phyloP scores from a whole-genome alignment of 176 grass and related monocot genomes.

The Eragrostis curvula region DNA sequence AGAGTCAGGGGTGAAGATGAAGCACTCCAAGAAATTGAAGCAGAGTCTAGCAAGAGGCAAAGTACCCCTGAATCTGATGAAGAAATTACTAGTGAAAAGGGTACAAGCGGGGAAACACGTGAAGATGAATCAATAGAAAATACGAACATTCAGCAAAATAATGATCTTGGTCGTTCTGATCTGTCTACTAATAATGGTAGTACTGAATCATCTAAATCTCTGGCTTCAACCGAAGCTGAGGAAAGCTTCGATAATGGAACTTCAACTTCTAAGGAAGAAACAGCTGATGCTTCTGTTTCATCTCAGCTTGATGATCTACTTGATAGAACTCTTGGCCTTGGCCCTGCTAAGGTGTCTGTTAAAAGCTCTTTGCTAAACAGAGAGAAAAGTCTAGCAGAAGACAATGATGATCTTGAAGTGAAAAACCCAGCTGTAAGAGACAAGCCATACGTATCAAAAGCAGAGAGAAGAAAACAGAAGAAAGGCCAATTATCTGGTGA shows the following conservation, averaged over 20 bases:
- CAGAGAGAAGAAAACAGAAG: slow-evolving; percentile 94
- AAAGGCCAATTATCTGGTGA: slow-evolving; percentile 65
- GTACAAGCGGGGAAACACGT: slow-evolving; percentile 37
- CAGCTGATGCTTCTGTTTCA: slow-evolving; percentile 45
- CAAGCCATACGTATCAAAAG: slow-evolving; percentile 92
- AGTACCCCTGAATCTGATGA: slow-evolving; percentile 55
- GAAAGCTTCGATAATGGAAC: slow-evolving; percentile 37
- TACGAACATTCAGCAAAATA: slow-evolving; percentile 39
- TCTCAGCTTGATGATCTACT: slow-evolving; percentile 93
- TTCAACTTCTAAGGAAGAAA: slow-evolving; percentile 49
- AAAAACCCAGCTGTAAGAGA: slow-evolving; percentile 63
- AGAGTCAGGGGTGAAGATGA: slow-evolving; percentile 89
- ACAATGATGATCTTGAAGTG: slow-evolving; percentile 55
- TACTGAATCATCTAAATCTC: slow-evolving; percentile 42
- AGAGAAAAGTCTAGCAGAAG: slow-evolving; percentile 49
- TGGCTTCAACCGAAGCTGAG: slow-evolving; percentile 28
- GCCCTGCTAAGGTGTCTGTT: slow-evolving; percentile 63
- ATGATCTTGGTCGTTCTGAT: slow-evolving; percentile 30
- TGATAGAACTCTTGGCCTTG: slow-evolving; percentile 84
- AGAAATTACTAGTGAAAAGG: slow-evolving; percentile 48
- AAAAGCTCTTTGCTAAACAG: slow-evolving; percentile 50
- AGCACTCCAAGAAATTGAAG: slow-evolving; percentile 54
- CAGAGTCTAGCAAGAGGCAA: slow-evolving; percentile 43
- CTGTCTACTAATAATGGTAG: slow-evolving; percentile 22
- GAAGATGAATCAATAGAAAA: slow-evolving; percentile 51